Base-by-base conservation (phyloP, 345 rosid species). In the Gossypioides kirkii region DNA sequence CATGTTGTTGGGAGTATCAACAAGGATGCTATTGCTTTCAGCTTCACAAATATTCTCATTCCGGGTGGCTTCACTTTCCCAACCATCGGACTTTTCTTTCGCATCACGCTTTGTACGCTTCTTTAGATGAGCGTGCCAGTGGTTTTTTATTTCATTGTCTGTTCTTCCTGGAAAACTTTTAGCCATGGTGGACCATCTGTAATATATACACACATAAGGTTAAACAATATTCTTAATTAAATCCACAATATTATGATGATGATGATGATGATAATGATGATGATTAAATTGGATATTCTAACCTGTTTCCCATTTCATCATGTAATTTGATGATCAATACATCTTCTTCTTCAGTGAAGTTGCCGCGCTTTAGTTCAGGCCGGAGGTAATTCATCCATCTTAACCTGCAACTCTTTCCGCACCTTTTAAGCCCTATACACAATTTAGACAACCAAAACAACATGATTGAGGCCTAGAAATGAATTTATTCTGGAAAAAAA, bases 351-450 rank as follows among this genome's bases (percentile, higher is more conserved):
- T 72, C 36, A 6, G 78, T 78, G 78, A 42, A 84, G 58, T 36
- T 74, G n/a, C 87, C 87, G 12, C 52, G 83, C 49, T 80, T 84
- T 50, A 84, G 47, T n/a, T 74, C 72, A 0, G 87, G 84, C 9
- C 77, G 50, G 16, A 82, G 80, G 50, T 84, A 84, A 47, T 84
- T 84, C 79, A 76, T 61, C 85, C 85, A 84, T 6, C 87, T 68
- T 52, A 82, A 54, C 56, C 87, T 78, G 67, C 87, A 84, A 61
- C 85, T 84, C 79, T 82, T 84, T 3, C 87, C 87, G 53, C 79
- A 74, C 71, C 85, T 80, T 22, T 76, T 49, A 4, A 84, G 69
- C 45, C 87, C 87, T 84, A 69, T 12, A 22, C 10, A 8, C 20
- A 8, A 60, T n/a, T 10, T 41, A 3, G 36, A 53, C 18, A 8